A percentile compares a stretch with the other conserved stretches of the same genome.
These are phyloP conservation scores for Helicostylum pulchrum DNA, from an alignment of 192 early-diverging fungal genomes.

Conservation along the genomic window DNA sequence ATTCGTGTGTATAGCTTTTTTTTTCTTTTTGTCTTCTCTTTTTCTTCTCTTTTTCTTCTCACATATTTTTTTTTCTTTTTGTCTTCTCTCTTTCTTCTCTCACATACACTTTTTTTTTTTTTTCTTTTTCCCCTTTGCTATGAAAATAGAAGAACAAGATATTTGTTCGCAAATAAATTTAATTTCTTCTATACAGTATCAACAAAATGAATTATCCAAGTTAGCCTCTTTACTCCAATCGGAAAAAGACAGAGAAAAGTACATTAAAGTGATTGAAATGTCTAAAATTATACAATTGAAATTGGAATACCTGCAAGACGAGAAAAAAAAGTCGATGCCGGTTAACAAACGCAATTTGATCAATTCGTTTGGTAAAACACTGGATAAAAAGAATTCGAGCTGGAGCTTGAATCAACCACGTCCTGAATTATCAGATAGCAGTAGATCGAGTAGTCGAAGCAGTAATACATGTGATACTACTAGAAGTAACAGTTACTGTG, in stretches of 20 bases:
- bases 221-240: slow-evolving; percentile 1
- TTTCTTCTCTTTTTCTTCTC: slow-evolving; percentile 4
- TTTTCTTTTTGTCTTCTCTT: neutral
- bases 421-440: neutral
- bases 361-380: neutral
- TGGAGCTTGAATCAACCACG: no score
- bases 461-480: neutral
- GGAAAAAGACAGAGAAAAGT: neutral
- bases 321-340: neutral
- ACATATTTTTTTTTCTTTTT: neutral
- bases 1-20: neutral
- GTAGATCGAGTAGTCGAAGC: neutral
- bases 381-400: no score
- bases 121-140: neutral
- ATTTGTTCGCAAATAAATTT: neutral
- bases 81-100: neutral
- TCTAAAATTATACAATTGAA: slow-evolving; percentile 11
- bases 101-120: neutral
- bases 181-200: neutral
- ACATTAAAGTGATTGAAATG: slow-evolving; percentile 16
- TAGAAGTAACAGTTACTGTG: neutral
- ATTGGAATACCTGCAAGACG: neutral
- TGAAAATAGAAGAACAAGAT: neutral
- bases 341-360: neutral
- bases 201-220: neutral